Evolutionary conservation across 2,329 filamentous ascomycete genomes (phyloP).

Genomic region (Huntiella abstrusa): DNA sequence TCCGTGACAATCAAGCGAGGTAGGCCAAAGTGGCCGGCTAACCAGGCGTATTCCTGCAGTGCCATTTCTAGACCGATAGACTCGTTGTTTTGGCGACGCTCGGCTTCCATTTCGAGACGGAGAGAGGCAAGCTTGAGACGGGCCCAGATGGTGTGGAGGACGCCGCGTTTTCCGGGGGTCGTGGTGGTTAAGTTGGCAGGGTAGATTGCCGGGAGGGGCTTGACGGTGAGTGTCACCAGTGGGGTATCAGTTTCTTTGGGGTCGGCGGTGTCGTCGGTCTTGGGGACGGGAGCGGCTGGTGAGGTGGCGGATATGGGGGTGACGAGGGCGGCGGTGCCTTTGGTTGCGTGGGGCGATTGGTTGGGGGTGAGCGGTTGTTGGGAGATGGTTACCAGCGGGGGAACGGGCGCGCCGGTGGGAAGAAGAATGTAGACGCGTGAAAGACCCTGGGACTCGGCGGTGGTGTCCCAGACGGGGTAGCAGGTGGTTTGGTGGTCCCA

Average conservation of each 20-base stretch:
- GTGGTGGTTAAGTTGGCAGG: slow-evolving; percentile 53
- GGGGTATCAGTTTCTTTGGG: not conserved
- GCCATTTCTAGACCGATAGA: slow-evolving; percentile 74
- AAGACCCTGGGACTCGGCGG: slow-evolving; percentile 18
- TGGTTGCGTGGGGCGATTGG: slow-evolving; percentile 11
- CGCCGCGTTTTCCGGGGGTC: slow-evolving; percentile 50
- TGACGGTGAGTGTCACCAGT: slow-evolving; percentile 32
- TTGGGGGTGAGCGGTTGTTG: slow-evolving; percentile 18
- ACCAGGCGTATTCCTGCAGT: slow-evolving; percentile 67
- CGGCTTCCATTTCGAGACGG: slow-evolving; percentile 55
- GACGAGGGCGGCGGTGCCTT: slow-evolving; percentile 10
- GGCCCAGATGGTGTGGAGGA: slow-evolving; percentile 80
- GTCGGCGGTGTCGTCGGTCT: not conserved
- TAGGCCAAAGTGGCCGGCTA: slow-evolving; percentile 61
- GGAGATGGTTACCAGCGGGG: slow-evolving; percentile 48
- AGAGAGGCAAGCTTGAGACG: slow-evolving; percentile 61
- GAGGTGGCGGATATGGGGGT: slow-evolving; percentile 9
- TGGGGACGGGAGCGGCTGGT: slow-evolving; percentile 15
- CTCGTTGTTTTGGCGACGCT: slow-evolving; percentile 57
- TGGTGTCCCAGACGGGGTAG: slow-evolving; percentile 24
- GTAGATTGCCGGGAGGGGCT: slow-evolving; percentile 75
- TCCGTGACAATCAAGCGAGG: slow-evolving; percentile 10
- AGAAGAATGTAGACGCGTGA: slow-evolving; percentile 66
- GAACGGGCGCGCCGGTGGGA: slow-evolving; percentile 51
- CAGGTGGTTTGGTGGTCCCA: slow-evolving; percentile 61